Conservation (phyloP, 2,329 filamentous ascomycete genomes). For the Pseudogymnoascus sp. region DNA sequence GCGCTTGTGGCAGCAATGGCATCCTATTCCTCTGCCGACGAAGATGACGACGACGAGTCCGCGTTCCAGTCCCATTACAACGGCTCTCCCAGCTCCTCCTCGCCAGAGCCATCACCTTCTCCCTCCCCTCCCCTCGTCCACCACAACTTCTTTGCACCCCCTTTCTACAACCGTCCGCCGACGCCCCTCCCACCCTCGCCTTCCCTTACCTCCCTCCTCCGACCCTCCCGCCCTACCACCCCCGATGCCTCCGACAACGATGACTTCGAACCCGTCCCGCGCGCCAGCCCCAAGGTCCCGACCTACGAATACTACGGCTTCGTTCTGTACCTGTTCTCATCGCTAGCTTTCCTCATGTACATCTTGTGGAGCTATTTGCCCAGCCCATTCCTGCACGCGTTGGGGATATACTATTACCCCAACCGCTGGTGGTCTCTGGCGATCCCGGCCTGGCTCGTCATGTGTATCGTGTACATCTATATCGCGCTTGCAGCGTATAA, state of each 20-base stretch:
- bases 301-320: constrained; percentile 99
- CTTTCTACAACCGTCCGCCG: constrained; percentile 96
- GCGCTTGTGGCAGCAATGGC: background rate
- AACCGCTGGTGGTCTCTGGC: constrained; percentile 97
- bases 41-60: constrained; percentile 18
- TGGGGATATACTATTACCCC: constrained; percentile 95
- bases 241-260: constrained; percentile 89
- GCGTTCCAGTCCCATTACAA: constrained; percentile 23
- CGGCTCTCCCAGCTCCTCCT: constrained; percentile 19
- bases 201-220: constrained; percentile 82
- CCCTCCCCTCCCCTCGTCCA: constrained; percentile 32
- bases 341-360: constrained; percentile 67
- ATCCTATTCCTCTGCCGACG: background rate
- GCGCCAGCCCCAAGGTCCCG: constrained; percentile 86
- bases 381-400: constrained; percentile 79
- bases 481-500: constrained; percentile 88
- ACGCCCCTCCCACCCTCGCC: constrained; percentile 89
- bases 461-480: constrained; percentile 85
- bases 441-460: constrained; percentile 82
- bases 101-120: constrained; percentile 22
- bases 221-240: constrained; percentile 84
- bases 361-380: constrained; percentile 77
- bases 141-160: constrained; percentile 56
- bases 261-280: constrained; percentile 61
- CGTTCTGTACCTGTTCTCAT: constrained; percentile 86